Percentiles rank a stretch among this genome's conserved stretches.
These are phyloP conservation scores for Sungouiozyma ichnusensis DNA, from an alignment of 805 yeast species.

Conservation along the genomic window DNA sequence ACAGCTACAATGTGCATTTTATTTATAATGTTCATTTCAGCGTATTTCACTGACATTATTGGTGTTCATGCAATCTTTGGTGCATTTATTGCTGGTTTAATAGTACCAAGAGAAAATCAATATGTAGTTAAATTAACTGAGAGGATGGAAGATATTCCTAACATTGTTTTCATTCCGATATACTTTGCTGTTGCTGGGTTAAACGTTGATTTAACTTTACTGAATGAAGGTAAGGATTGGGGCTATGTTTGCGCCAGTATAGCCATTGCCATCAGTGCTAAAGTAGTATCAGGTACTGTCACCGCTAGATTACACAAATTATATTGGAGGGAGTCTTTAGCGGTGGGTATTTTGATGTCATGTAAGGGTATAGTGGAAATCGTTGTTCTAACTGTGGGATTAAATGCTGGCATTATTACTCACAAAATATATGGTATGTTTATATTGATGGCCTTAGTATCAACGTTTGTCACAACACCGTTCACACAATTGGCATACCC, in stretches of 20 bases:
- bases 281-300: slow-evolving; percentile 54
- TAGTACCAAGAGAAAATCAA: slow-evolving; percentile 67
- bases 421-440: slow-evolving; percentile 67
- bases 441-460: slow-evolving; percentile 68
- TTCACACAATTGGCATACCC: slow-evolving; percentile 56
- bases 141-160: slow-evolving; percentile 68
- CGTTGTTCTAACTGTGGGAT: slow-evolving; percentile 65
- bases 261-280: slow-evolving; percentile 56
- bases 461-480: slow-evolving; percentile 76
- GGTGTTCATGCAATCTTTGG: slow-evolving; percentile 86
- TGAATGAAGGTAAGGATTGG: slow-evolving; percentile 65
- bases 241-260: slow-evolving; percentile 63
- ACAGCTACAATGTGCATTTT: slow-evolving; percentile 47
- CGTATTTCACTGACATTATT: slow-evolving; percentile 72
- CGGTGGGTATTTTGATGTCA: slow-evolving; percentile 77
- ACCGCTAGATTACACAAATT: slow-evolving; percentile 55
- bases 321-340: slow-evolving; percentile 60
- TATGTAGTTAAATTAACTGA: slow-evolving; percentile 61
- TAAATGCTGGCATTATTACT: slow-evolving; percentile 57
- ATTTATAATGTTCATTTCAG: slow-evolving; percentile 48
- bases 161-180: slow-evolving; percentile 60
- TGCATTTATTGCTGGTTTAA: slow-evolving; percentile 66
- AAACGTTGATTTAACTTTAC: slow-evolving; percentile 52
- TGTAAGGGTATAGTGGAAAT: slow-evolving; percentile 85
- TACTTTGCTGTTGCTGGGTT: slow-evolving; percentile 76